Evolutionary conservation across 331 rosid genomes (phyloP).

Genomic region (Arachis monticola): DNA sequence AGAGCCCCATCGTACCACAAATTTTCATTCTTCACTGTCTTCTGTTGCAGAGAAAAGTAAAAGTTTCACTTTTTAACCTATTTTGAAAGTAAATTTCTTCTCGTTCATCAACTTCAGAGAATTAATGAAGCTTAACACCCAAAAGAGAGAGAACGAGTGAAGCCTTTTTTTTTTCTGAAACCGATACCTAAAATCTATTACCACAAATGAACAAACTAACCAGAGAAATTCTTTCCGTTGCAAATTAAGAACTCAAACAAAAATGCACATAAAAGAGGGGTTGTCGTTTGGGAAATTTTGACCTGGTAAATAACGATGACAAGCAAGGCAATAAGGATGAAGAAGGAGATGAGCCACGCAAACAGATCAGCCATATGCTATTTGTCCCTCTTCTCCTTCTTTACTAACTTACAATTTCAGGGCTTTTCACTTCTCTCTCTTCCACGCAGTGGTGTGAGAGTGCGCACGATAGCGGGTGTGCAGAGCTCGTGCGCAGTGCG

Average conservation of each 20-base stretch:
- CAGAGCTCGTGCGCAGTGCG: not conserved
- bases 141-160: not conserved
- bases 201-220: too few relatives aligned
- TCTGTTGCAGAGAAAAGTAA: not conserved
- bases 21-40: not conserved
- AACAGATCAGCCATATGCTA: conserved; percentile 73
- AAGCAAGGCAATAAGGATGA: conserved; percentile 77
- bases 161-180: not conserved
- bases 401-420: conserved; percentile 4
- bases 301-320: conserved; percentile 83
- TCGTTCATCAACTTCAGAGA: not conserved
- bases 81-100: not conserved
- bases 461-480: conserved; percentile 35
- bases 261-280: not conserved
- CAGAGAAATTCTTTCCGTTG: not conserved
- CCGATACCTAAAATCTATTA: not conserved
- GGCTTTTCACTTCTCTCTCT: not conserved
- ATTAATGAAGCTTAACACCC: not conserved
- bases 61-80: not conserved
- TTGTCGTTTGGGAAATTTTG: not conserved
- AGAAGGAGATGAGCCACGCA: conserved; percentile 93
- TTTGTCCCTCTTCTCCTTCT: conserved; percentile 1
- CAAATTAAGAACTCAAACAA: not conserved
- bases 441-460: not conserved
- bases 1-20: not conserved